Evolutionary conservation across 2,329 filamentous ascomycete genomes (phyloP).

Genomic region (Fusarium sp.): DNA sequence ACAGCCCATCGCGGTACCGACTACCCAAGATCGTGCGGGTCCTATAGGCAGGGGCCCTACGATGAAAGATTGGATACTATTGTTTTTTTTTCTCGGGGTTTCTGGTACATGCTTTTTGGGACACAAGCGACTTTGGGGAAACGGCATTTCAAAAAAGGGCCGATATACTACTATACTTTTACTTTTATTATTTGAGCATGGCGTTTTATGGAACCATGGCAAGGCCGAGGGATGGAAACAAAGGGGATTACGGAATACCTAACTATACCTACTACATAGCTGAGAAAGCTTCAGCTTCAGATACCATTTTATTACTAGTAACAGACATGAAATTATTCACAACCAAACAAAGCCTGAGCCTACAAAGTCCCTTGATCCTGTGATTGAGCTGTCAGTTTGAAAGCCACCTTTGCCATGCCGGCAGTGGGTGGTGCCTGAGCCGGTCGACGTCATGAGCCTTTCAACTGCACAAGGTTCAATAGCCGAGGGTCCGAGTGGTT

Average conservation of each 20-base stretch:
- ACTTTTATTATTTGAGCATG: conserved; percentile 22
- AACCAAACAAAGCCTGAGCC: background rate
- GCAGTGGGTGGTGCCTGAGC: conserved; percentile 8
- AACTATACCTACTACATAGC: conserved; percentile 13
- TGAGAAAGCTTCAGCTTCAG: conserved; percentile 18
- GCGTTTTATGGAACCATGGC: conserved; percentile 27
- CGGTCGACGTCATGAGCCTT: conserved; percentile 25
- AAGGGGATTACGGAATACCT: conserved; percentile 30
- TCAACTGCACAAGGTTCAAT: conserved; percentile 10
- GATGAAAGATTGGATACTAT: background rate
- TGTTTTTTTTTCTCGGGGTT: background rate
- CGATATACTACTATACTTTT: conserved; percentile 22
- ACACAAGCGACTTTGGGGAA: background rate
- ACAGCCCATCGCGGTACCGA: conserved; percentile 36
- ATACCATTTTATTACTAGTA: conserved; percentile 27
- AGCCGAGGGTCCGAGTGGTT: conserved; percentile 6
- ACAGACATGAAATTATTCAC: conserved; percentile 22
- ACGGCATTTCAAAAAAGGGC: background rate
- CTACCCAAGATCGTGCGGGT: conserved; percentile 37
- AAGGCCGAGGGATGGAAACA: conserved; percentile 8
- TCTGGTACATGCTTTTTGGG: background rate
- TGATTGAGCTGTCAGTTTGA: conserved; percentile 7
- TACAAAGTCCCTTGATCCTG: background rate
- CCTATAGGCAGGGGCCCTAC: conserved; percentile 5
- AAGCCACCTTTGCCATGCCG: background rate